Conservation (phyloP, 495 filamentous ascomycete species). For the Penicillium antarcticum region DNA sequence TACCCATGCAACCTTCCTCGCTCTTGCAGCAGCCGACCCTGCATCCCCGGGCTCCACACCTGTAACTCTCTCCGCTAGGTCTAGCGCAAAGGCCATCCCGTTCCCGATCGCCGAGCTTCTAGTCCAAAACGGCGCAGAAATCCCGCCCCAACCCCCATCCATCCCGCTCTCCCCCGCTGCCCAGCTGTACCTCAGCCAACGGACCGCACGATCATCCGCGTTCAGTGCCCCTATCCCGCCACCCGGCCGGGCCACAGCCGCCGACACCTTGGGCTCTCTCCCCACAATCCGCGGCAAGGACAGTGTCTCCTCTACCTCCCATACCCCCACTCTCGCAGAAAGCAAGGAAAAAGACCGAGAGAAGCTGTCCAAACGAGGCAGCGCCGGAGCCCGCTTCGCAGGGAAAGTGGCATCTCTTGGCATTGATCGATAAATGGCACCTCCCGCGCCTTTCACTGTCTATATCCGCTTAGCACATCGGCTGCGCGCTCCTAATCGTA, state of each 20-base stretch:
- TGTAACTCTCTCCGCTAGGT: slow-evolving; percentile 32
- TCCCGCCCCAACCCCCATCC: slow-evolving; percentile 67
- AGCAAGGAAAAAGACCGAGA: slow-evolving; percentile 45
- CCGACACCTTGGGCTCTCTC: slow-evolving; percentile 43
- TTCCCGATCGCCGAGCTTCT: slow-evolving; percentile 92
- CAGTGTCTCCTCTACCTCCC: slow-evolving; percentile 17
- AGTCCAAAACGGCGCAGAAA: slow-evolving; percentile 89
- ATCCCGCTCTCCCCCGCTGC: slow-evolving; percentile 76
- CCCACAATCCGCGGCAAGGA: slow-evolving; percentile 42
- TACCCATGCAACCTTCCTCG: slow-evolving; percentile 85
- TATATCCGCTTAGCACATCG: slow-evolving; percentile 4
- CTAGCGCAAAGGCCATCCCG: slow-evolving; percentile 40
- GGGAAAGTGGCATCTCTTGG: slow-evolving; percentile 47
- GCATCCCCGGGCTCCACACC: slow-evolving; percentile 60
- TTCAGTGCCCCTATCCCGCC: slow-evolving; percentile 21
- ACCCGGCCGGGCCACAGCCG: slow-evolving; percentile 20
- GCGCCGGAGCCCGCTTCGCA: slow-evolving; percentile 47
- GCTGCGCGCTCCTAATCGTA: slow-evolving; percentile 11
- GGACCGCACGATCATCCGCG: slow-evolving; percentile 48
- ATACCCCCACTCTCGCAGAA: slow-evolving; percentile 30
- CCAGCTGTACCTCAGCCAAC: slow-evolving; percentile 79
- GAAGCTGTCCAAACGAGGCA: slow-evolving; percentile 50
- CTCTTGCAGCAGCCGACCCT: slow-evolving; percentile 91
- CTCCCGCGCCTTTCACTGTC: not conserved
- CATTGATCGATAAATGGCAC: slow-evolving; percentile 34